Percentiles rank a stretch among this genome's conserved stretches.
Evolutionary conservation across 2,329 filamentous ascomycete species (phyloP).

Genomic region (Fusarium sp.): DNA sequence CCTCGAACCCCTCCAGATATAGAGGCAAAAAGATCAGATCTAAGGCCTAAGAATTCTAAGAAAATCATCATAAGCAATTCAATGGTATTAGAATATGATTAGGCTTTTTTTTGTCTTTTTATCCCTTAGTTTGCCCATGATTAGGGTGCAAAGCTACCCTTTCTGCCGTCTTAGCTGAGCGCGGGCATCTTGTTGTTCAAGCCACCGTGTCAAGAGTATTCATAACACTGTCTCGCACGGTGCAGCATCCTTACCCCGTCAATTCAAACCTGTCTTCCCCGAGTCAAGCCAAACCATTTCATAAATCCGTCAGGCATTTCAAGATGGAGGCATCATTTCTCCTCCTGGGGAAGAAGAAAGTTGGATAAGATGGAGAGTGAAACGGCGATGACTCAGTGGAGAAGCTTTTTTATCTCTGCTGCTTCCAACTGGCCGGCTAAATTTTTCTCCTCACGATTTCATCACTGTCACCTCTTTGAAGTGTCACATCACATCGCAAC

Average conservation of each 20-base stretch:
- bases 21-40: too few relatives aligned
- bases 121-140: too few relatives aligned
- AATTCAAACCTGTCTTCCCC: neutral
- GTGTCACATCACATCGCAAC: slow-evolving; percentile 6
- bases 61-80: too few relatives aligned
- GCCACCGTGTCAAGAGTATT: neutral
- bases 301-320: neutral
- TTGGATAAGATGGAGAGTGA: neutral
- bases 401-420: slow-evolving; percentile 25
- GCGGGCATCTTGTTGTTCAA: too few relatives aligned
- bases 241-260: neutral
- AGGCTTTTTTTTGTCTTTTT: too few relatives aligned
- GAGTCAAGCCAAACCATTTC: neutral
- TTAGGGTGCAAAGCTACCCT: too few relatives aligned
- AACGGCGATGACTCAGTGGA: slow-evolving; percentile 35
- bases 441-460: slow-evolving; percentile 39
- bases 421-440: slow-evolving; percentile 32
- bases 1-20: neutral
- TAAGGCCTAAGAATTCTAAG: too few relatives aligned
- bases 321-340: slow-evolving; percentile 1
- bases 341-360: neutral
- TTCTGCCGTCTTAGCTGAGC: too few relatives aligned
- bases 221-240: neutral
- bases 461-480: slow-evolving; percentile 24
- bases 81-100: too few relatives aligned